phyloP scores from a whole-genome alignment of 768 basidiomycete genomes.

The Russula virescens region DNA sequence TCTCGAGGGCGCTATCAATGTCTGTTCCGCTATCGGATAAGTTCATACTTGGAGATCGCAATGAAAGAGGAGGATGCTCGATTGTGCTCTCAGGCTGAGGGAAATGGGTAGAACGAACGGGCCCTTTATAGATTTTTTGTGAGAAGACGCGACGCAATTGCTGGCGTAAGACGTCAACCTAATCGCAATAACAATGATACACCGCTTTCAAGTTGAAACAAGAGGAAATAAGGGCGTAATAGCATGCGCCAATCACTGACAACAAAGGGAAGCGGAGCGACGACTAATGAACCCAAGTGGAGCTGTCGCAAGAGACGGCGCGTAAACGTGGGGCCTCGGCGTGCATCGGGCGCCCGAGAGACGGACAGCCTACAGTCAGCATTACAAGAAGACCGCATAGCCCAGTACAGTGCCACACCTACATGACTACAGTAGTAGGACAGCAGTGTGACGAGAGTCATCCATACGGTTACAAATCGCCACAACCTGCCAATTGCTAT shows the following conservation, averaged over 20 bases:
- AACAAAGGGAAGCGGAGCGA: background rate
- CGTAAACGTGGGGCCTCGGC: background rate
- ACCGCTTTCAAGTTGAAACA: background rate
- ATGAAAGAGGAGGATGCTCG: background rate
- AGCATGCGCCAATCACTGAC: background rate
- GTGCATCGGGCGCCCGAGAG: background rate
- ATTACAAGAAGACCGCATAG: too few species aligned
- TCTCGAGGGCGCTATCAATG: background rate
- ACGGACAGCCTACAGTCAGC: background rate
- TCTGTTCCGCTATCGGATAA: background rate
- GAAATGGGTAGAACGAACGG: background rate
- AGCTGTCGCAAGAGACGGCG: background rate
- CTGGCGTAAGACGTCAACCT: background rate
- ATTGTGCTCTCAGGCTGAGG: background rate
- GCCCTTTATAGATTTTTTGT: background rate
- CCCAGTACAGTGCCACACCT: background rate
- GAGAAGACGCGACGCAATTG: background rate
- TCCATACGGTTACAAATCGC: background rate
- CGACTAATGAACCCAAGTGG: background rate
- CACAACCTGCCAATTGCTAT: background rate
- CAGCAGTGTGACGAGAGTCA: background rate
- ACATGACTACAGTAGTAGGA: background rate
- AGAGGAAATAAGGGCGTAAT: too few species aligned
- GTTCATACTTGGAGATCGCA: background rate
- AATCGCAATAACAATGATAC: background rate